Base-by-base conservation (phyloP, 2,329 filamentous ascomycete species). In the Xylariaceae sp. region DNA sequence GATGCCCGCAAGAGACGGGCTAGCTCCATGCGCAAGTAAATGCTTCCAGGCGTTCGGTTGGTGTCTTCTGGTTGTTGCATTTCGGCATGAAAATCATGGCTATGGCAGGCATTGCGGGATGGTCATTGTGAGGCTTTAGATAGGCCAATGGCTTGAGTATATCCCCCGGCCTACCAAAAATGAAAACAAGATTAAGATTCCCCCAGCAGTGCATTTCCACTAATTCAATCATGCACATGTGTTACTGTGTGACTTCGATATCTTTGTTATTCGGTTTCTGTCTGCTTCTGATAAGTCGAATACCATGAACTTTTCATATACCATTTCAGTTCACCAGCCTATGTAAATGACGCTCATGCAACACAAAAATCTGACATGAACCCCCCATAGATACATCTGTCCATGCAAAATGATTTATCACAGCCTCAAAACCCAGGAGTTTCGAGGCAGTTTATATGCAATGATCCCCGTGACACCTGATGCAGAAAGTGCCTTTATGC, bases 1-100 rank as follows among this genome's bases (percentile, higher is more conserved):
- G 94, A 98, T 83, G 83, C 89, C 79, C 91, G 92, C 85, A 98
- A 98, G 92, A 89, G 95, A 79, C 88, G 95, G 78, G 94, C 94
- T 73, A 96, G 91, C 79, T 97, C 94, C 75, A 92, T 96, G 89
- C 88, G 84, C 85, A 94, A 94, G 84, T 92, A 91, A 82, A 83
- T 75, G 57, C 67, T 66, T 73, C 67, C 69, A 70, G 71, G 68
- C 71, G 71, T 73, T 73, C 62, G 67, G 67, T 71, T 58, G 65
- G 69, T 68, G 66, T 72, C 70, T 71, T 71, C 69, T 68, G 69
- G 71, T 71, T 71, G 69, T 70, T 71, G 70, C 68, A 71, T 73
- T 72, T 65, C 64, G 67, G 65, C 65, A 71, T 68, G 68, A 63
- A 58, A 67, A 66, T 67, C 65, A 69, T 64, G 63, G 66, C 63